A percentile compares a stretch with the other conserved stretches of the same genome.
Conservation (phyloP, 164 flowering plant genomes). For the Aristolochia fimbriata region DNA sequence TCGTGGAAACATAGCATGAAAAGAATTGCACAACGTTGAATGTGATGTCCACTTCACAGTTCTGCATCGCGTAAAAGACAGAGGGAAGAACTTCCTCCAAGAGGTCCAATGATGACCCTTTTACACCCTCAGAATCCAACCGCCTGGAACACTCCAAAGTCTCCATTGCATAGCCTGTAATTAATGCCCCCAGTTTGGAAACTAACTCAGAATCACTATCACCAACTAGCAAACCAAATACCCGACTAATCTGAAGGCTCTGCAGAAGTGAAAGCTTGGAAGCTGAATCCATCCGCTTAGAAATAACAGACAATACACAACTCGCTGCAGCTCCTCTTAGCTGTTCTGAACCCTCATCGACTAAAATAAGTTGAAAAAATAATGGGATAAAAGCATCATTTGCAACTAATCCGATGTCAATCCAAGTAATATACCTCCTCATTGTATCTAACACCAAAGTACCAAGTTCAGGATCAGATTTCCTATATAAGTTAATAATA, state of each 20-base stretch:
- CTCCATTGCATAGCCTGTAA: slow-evolving; percentile 81
- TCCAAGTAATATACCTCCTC: slow-evolving; percentile 86
- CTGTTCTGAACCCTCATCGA: slow-evolving; percentile 49
- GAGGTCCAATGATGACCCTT: slow-evolving; percentile 43
- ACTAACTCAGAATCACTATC: slow-evolving; percentile 67
- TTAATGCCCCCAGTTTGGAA: slow-evolving; percentile 44
- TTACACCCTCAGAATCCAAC: slow-evolving; percentile 48
- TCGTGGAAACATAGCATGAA: slow-evolving; percentile 64
- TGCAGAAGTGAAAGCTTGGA: slow-evolving; percentile 58
- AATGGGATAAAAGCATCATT: slow-evolving; percentile 66
- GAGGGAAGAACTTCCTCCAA: slow-evolving; percentile 87
- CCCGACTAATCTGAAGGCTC: slow-evolving; percentile 63
- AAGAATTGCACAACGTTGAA: slow-evolving; percentile 76
- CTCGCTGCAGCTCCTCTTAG: slow-evolving; percentile 73
- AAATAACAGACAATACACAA: slow-evolving; percentile 60
- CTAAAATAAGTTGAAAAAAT: slow-evolving; percentile 68
- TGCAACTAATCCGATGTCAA: slow-evolving; percentile 80
- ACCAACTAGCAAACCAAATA: slow-evolving; percentile 55
- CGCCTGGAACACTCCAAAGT: slow-evolving; percentile 70
- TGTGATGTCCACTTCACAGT: slow-evolving; percentile 61
- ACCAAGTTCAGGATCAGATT: slow-evolving; percentile 61
- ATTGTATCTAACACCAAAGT: slow-evolving; percentile 53
- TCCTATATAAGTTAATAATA: slow-evolving; percentile 52
- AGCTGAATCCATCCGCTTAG: slow-evolving; percentile 80
- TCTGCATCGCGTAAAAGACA: slow-evolving; percentile 72